These are phyloP conservation scores for Auriscalpium orientale DNA, from an alignment of 768 basidiomycete genomes.

Conservation along the genomic window DNA sequence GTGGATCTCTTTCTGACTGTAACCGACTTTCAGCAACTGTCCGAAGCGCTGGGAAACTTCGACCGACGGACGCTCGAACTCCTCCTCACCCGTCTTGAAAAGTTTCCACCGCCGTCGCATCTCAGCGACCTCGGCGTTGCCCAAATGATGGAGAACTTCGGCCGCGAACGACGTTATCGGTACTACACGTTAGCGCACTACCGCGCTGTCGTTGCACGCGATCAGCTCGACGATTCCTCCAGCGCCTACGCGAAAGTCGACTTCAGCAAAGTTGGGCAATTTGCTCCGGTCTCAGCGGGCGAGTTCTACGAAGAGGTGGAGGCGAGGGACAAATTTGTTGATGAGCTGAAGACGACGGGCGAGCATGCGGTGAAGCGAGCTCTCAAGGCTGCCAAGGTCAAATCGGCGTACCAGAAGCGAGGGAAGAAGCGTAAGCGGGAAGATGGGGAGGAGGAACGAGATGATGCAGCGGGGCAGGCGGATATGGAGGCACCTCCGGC, in stretches of 20 bases:
- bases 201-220: constrained; percentile 49
- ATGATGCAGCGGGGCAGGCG: neutral
- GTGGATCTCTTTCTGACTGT: neutral
- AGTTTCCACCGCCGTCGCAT: constrained; percentile 57
- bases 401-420: constrained; percentile 17
- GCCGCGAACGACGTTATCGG: constrained; percentile 80
- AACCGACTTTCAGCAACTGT: constrained; percentile 46
- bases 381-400: neutral
- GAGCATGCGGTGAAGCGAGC: constrained; percentile 2
- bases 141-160: constrained; percentile 71
- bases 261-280: constrained; percentile 45
- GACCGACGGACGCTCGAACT: constrained; percentile 81
- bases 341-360: constrained; percentile 33
- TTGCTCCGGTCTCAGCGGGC: constrained; percentile 33
- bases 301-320: constrained; percentile 48
- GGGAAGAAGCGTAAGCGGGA: constrained; percentile 28
- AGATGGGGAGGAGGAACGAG: constrained; percentile 15
- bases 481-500: constrained; percentile 7
- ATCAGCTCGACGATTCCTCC: constrained; percentile 51
- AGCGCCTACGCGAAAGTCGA: constrained; percentile 40
- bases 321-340: constrained; percentile 39
- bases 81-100: constrained; percentile 63
- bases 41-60: constrained; percentile 54
- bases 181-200: constrained; percentile 75
- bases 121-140: constrained; percentile 64